Evolutionary conservation across 2,329 filamentous ascomycete genomes (phyloP), one percentile per base, ranked within the genome.

Genomic region (Ceratocystis variospora): DNA sequence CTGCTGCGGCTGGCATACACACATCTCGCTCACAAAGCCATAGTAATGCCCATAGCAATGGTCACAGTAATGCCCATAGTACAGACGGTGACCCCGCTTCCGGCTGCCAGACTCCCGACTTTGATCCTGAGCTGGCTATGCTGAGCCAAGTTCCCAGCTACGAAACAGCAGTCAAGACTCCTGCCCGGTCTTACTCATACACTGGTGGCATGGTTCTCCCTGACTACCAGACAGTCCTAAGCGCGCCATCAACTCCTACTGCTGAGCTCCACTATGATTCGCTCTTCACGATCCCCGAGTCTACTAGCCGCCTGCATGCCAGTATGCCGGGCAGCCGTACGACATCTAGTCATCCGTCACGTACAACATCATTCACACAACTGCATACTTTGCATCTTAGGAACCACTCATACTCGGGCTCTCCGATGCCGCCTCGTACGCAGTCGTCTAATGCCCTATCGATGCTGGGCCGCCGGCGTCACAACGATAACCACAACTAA

Each of bases 81-180:
- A 22, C 73, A 81, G n/a, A 83, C 81, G 7, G 77, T 82, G 48
- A 81, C 79, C 67, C 61, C 4, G 65, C 64, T 5, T 82, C 81
- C 17, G 80, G 80, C 3, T 77, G 80, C 66, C 79, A 80, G 69
- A 84, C 83, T 6, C 79, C 80, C 3, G 80, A 85, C 70, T 81
- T 85, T 69, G 71, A 80, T 62, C 76, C 79, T 19, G 84, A 88
- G 69, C 76, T 89, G 70, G 81, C 82, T 61, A 82, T 85, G 69
- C 76, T 91, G 53, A 87, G 80, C 73, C 87, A 87, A 70, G 88
- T 92, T 1, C 88, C 88, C 0, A 91, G 88, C 66, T 92, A 92
- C 73, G 81, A 82, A 17, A 91, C 88, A 0, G 88, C 88, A 0
- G 83, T 90, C 31, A 83, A 83, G 69, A 83, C 85, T 0, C 83